Percentiles rank a stretch among this genome's conserved stretches.
These are phyloP conservation scores for Pelagophyceae sp. DNA, from an alignment of 352 stramenopile genomes.

Conservation along the genomic window DNA sequence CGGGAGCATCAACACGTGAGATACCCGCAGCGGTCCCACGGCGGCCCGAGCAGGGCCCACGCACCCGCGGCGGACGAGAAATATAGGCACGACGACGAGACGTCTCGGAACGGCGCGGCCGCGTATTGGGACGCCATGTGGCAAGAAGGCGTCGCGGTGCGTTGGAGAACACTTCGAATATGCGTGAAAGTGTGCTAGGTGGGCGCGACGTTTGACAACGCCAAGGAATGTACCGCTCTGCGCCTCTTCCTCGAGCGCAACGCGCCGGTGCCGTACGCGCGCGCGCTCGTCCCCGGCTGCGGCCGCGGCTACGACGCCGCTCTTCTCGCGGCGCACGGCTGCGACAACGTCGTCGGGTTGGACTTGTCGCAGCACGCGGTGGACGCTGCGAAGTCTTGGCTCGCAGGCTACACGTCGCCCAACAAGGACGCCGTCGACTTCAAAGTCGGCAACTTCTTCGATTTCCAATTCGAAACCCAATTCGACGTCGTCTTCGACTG, in stretches of 20 bases:
- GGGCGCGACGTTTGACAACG: background rate
- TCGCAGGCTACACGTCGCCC: background rate
- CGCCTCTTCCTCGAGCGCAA: background rate
- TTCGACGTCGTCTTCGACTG: slow-evolving; percentile 26
- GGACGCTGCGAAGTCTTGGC: background rate
- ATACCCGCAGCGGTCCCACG: background rate
- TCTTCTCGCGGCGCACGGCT: slow-evolving; percentile 21
- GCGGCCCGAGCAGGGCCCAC: too few relatives aligned
- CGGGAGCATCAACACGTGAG: background rate
- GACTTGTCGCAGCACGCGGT: slow-evolving; percentile 21
- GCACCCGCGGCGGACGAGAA: too few relatives aligned
- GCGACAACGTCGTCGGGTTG: slow-evolving; percentile 19
- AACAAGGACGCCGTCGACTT: slow-evolving; percentile 7
- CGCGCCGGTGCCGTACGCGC: background rate
- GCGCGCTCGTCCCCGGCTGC: slow-evolving; percentile 23
- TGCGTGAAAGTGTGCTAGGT: background rate
- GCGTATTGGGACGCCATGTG: background rate
- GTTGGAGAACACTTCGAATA: background rate
- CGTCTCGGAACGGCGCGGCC: background rate
- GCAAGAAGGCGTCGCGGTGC: background rate
- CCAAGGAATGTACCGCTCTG: background rate
- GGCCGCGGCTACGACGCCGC: slow-evolving; percentile 26
- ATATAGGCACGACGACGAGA: background rate
- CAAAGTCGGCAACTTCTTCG: slow-evolving; percentile 22
- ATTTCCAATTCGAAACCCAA: background rate